phyloP scores from a whole-genome alignment of 2,329 filamentous ascomycete genomes.

The Bipolaris sorokiniana region DNA sequence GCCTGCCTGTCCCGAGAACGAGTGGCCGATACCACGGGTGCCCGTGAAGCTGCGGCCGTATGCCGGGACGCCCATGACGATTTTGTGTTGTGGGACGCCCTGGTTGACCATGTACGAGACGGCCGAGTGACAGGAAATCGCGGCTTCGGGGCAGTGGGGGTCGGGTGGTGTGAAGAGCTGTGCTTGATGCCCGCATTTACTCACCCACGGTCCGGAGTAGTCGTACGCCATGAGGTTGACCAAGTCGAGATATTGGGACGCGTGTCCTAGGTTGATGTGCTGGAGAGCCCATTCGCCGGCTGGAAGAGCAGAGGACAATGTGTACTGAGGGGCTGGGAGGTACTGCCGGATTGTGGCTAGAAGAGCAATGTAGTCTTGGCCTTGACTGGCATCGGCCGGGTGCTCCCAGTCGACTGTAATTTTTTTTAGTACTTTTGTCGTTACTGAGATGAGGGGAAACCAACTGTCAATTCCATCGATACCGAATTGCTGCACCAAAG shows the following conservation, averaged over 20 bases:
- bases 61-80: constrained; percentile 75
- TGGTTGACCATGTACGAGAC: constrained; percentile 69
- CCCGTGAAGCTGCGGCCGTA: constrained; percentile 78
- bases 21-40: constrained; percentile 68
- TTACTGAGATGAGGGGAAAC: not conserved
- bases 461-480: constrained; percentile 78
- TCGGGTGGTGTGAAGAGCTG: constrained; percentile 69
- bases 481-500: constrained; percentile 72
- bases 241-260: constrained; percentile 71
- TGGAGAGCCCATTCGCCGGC: constrained; percentile 69
- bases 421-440: constrained; percentile 16
- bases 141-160: constrained; percentile 62
- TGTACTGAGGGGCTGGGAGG: constrained; percentile 71
- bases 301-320: constrained; percentile 75
- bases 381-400: constrained; percentile 69
- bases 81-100: constrained; percentile 72
- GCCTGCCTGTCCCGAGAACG: constrained; percentile 59
- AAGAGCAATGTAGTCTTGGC: constrained; percentile 72
- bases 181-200: constrained; percentile 73
- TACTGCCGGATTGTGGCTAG: constrained; percentile 69
- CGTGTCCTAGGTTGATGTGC: constrained; percentile 69
- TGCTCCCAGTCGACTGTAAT: constrained; percentile 81
- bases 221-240: constrained; percentile 84
- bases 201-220: constrained; percentile 74
- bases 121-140: constrained; percentile 67